Percentiles rank a stretch among this genome's conserved stretches.
These are phyloP conservation scores for Raffaelea albimanens DNA, from an alignment of 2,329 filamentous ascomycete genomes.

Conservation along the genomic window DNA sequence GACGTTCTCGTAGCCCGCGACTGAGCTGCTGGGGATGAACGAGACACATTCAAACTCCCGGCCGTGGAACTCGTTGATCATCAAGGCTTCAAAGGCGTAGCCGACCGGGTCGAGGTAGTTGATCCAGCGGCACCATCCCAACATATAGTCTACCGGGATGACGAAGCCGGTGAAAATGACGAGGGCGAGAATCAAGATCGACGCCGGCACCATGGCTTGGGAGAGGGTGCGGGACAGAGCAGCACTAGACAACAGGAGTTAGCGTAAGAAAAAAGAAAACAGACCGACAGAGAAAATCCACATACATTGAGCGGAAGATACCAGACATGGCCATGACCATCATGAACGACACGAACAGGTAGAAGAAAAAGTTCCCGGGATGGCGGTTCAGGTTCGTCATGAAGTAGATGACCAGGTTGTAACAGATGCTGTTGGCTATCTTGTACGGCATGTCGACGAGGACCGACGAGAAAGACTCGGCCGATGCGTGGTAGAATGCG, in stretches of 20 bases:
- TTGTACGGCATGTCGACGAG: constrained; percentile 78
- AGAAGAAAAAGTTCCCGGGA: constrained; percentile 74
- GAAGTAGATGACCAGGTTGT: constrained; percentile 78
- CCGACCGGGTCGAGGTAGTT: constrained; percentile 69
- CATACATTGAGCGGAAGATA: constrained; percentile 64
- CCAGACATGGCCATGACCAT: constrained; percentile 73
- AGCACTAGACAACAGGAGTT: constrained; percentile 24
- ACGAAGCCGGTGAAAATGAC: constrained; percentile 64
- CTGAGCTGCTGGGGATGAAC: constrained; percentile 23
- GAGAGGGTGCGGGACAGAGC: constrained; percentile 60
- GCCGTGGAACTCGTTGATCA: constrained; percentile 71
- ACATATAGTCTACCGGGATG: constrained; percentile 55
- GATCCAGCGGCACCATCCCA: constrained; percentile 72
- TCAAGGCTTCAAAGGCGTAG: constrained; percentile 70
- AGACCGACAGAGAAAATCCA: too few relatives aligned
- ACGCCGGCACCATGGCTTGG: constrained; percentile 50
- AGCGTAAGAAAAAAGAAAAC: not conserved
- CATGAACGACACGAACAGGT: constrained; percentile 64
- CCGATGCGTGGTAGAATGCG: constrained; percentile 78
- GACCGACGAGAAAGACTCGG: constrained; percentile 78
- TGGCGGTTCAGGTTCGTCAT: constrained; percentile 71
- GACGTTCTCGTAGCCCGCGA: constrained; percentile 24
- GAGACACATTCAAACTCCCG: constrained; percentile 46
- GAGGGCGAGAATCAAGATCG: constrained; percentile 52
- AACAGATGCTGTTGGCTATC: constrained; percentile 59